These are phyloP conservation scores for Ophiostoma sp. DNA, from an alignment of 2,329 filamentous ascomycete species.

Conservation along the genomic window DNA sequence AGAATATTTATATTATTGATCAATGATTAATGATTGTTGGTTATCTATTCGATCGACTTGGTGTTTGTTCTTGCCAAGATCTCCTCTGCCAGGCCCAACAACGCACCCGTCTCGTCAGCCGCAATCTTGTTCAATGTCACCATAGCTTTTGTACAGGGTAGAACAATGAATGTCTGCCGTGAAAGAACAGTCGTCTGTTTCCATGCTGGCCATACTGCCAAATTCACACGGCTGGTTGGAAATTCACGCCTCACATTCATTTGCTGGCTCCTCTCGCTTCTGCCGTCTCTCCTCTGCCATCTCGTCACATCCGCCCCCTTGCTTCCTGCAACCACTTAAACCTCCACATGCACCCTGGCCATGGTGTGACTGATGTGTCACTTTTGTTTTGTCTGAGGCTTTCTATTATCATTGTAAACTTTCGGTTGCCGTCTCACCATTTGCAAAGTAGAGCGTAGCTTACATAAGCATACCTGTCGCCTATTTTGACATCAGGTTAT, in stretches of 20 bases:
- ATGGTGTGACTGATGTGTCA: slow-evolving; percentile 4
- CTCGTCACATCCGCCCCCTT: not conserved
- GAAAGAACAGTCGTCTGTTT: not conserved
- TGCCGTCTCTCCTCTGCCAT: not conserved
- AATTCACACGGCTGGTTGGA: not conserved
- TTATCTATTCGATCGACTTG: not conserved
- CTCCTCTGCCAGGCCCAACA: slow-evolving; percentile 1
- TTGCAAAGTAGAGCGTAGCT: not conserved
- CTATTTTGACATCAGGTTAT: too few species aligned
- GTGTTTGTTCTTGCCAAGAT: not conserved
- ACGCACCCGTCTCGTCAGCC: not conserved
- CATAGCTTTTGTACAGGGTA: not conserved
- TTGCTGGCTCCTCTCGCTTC: not conserved
- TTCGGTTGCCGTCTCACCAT: not conserved
- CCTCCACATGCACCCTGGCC: slow-evolving; percentile 1
- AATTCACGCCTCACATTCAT: slow-evolving; percentile 9
- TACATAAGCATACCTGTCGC: not conserved
- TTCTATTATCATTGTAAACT: not conserved
- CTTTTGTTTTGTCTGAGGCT: not conserved
- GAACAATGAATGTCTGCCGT: not conserved
- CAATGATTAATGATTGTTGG: not conserved
- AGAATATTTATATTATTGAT: not conserved
- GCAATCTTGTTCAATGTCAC: not conserved
- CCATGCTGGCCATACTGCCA: not conserved
- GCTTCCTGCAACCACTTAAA: slow-evolving; percentile 14